These are phyloP conservation scores for Ceriops decandra DNA, from an alignment of 345 rosid genomes.

Conservation along the genomic window DNA sequence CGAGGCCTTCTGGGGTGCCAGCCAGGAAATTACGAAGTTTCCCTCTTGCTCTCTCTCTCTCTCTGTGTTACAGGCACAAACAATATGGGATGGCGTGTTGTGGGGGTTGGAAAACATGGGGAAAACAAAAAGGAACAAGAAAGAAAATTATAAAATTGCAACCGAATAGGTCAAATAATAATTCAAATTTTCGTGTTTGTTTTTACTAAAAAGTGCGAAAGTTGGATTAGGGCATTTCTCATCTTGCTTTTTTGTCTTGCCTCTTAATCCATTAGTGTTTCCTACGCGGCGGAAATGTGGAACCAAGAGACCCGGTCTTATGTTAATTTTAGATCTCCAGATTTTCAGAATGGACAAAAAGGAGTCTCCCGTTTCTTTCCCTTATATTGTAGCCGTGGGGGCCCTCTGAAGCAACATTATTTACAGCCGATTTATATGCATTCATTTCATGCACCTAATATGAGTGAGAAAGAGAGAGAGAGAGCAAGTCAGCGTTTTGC, in stretches of 20 bases:
- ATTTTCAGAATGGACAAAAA: constrained; percentile 28
- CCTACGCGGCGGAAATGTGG: constrained; percentile 20
- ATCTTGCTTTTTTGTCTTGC: background rate
- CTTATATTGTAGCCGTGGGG: background rate
- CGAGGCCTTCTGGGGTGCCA: constrained; percentile 38
- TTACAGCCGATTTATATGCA: too few species aligned
- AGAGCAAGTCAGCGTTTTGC: background rate
- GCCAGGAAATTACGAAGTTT: constrained; percentile 9
- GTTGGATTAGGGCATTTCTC: background rate
- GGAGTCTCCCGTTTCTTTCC: background rate
- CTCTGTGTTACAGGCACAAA: constrained; percentile 9
- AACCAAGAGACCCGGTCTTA: constrained; percentile 44
- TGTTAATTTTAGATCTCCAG: constrained; percentile 33
- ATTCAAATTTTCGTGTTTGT: constrained; percentile 7
- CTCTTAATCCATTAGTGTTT: background rate
- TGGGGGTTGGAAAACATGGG: background rate
- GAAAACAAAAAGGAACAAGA: background rate
- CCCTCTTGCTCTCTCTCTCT: constrained; percentile 17
- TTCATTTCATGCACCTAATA: too few species aligned
- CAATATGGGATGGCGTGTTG: constrained; percentile 21
- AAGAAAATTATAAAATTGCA: background rate
- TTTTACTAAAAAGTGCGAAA: background rate
- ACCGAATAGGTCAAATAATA: background rate
- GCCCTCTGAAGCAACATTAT: too few species aligned
- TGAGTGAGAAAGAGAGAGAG: background rate